Conservation (phyloP, 371 early-diverging fungal species). For the Homolaphlyctis polyrhiza region DNA sequence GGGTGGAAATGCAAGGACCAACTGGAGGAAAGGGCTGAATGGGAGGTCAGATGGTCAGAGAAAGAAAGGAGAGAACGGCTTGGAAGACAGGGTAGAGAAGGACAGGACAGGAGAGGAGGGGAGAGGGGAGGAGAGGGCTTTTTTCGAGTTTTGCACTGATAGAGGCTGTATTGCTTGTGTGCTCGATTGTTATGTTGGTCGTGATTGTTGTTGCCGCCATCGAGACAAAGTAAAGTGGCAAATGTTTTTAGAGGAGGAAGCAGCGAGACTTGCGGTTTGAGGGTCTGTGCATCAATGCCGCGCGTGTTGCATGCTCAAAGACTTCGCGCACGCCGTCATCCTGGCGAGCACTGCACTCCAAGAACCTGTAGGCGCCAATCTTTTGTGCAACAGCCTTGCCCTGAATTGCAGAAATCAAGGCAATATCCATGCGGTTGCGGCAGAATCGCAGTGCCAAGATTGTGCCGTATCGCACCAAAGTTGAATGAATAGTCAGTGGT, state of each 20-base stretch:
- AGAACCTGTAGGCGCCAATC: slow-evolving; percentile 85
- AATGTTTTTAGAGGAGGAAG: not conserved
- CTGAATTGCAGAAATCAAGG: slow-evolving; percentile 15
- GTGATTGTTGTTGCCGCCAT: not conserved
- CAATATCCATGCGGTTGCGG: too few relatives aligned
- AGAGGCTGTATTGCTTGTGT: not conserved
- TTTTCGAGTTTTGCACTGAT: not conserved
- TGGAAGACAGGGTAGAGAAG: not conserved
- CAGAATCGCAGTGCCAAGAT: too few relatives aligned
- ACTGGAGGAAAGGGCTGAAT: not conserved
- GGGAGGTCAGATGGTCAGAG: not conserved
- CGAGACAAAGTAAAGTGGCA: not conserved
- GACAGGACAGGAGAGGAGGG: not conserved
- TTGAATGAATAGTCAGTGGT: too few relatives aligned
- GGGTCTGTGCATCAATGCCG: slow-evolving; percentile 24
- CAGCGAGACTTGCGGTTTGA: not conserved
- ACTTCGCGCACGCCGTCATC: slow-evolving; percentile 92
- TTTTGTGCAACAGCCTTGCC: slow-evolving; percentile 67
- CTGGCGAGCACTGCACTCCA: slow-evolving; percentile 93
- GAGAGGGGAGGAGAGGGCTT: not conserved
- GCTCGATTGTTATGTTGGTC: not conserved
- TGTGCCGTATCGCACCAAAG: too few relatives aligned
- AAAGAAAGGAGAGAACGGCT: not conserved
- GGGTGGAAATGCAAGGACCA: not conserved
- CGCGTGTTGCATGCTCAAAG: slow-evolving; percentile 88